Evolutionary conservation across 1,284 basidiomycete genomes (phyloP).

Genomic region (Afroboletus lepidellus): DNA sequence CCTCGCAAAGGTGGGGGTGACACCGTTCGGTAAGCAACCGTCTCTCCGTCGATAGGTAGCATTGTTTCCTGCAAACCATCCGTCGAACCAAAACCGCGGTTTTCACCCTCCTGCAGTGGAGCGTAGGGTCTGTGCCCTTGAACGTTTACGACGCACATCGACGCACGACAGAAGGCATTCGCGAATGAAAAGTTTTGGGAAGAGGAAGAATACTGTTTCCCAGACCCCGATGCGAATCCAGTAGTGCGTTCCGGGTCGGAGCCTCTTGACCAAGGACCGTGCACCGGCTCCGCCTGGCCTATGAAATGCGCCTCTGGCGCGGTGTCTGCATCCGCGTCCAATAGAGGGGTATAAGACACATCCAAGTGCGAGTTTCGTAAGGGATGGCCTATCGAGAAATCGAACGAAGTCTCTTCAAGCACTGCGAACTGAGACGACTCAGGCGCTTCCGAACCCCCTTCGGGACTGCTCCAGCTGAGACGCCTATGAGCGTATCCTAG

Average conservation of each 20-base stretch:
- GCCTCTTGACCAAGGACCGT: constrained; percentile 25
- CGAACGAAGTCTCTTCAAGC: constrained; percentile 34
- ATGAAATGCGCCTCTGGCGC: constrained; percentile 53
- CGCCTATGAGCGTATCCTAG: constrained; percentile 43
- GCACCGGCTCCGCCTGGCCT: constrained; percentile 31
- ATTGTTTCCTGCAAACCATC: constrained; percentile 25
- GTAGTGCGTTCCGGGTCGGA: constrained; percentile 41
- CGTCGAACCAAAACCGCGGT: constrained; percentile 15
- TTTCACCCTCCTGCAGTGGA: constrained; percentile 48
- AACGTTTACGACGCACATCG: constrained; percentile 82
- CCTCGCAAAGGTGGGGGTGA: constrained; percentile 65
- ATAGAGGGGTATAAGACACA: constrained; percentile 53
- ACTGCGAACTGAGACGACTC: constrained; percentile 11
- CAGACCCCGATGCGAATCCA: constrained; percentile 40
- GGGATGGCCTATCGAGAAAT: constrained; percentile 36
- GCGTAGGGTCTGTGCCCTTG: constrained; percentile 47
- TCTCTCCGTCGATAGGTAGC: constrained; percentile 12
- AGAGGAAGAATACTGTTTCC: constrained; percentile 45
- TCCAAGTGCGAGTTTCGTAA: constrained; percentile 35
- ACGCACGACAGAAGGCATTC: constrained; percentile 66
- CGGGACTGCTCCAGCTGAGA: constrained; percentile 54
- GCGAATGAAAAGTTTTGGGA: constrained; percentile 58
- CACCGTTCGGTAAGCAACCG: not conserved
- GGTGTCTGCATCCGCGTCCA: constrained; percentile 37
- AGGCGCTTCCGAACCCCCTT: constrained; percentile 45